Conservation (phyloP, 148 eudicot genomes). For the Vaccinium darrowii region DNA sequence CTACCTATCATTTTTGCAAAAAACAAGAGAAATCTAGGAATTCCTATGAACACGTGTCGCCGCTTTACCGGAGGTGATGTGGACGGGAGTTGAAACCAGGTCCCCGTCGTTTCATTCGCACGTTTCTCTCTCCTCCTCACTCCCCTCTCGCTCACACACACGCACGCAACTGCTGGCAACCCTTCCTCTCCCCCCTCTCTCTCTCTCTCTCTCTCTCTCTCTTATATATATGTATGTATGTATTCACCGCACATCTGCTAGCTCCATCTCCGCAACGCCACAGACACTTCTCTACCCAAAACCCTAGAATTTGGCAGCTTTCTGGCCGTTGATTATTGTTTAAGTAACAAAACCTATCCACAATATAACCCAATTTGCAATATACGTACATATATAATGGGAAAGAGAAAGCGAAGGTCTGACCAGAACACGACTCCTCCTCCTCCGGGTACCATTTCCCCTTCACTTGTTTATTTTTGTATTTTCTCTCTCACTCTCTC, state of each 20-base stretch:
- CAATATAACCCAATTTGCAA: neutral
- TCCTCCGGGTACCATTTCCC: slow-evolving; percentile 25
- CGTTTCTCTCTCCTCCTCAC: neutral
- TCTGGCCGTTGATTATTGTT: slow-evolving; percentile 8
- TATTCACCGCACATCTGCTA: slow-evolving; percentile 23
- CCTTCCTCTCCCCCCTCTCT: slow-evolving; percentile 7
- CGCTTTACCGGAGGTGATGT: neutral
- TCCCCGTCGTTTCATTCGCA: slow-evolving; percentile 13
- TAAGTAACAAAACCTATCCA: neutral
- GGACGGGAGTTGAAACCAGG: slow-evolving; percentile 5
- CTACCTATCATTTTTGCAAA: too few relatives aligned
- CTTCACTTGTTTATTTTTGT: neutral
- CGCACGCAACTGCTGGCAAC: slow-evolving; percentile 7
- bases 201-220: slow-evolving; percentile 4
- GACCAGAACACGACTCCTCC: slow-evolving; percentile 35
- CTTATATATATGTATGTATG: neutral
- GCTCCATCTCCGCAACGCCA: slow-evolving; percentile 23
- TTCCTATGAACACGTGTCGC: slow-evolving; percentile 10
- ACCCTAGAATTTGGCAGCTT: slow-evolving; percentile 16
- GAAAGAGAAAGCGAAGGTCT: slow-evolving; percentile 42
- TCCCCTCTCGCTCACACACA: neutral
- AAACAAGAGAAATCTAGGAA: neutral
- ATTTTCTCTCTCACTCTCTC: neutral
- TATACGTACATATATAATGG: slow-evolving; percentile 25
- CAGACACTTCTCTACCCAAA: slow-evolving; percentile 13